These are phyloP conservation scores for Rhododendron kiyosumense DNA, from an alignment of 148 eudicot species.

Conservation along the genomic window DNA sequence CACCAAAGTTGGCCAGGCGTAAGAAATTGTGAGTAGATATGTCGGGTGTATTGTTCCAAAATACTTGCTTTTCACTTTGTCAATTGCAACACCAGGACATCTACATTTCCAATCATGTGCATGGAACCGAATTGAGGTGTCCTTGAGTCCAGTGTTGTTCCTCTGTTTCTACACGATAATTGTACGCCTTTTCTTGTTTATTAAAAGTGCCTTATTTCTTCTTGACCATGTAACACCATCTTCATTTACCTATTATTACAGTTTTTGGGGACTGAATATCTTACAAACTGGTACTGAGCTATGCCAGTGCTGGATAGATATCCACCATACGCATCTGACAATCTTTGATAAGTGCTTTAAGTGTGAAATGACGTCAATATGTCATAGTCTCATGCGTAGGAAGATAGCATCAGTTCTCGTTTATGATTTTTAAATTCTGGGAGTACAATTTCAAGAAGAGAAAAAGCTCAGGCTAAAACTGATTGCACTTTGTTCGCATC, in stretches of 20 bases:
- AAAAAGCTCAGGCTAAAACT: background rate
- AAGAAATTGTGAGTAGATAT: conserved; percentile 57
- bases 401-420: background rate
- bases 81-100: background rate
- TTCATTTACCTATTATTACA: background rate
- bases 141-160: background rate
- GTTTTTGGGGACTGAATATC: background rate
- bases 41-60: background rate
- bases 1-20: conserved; percentile 57
- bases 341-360: background rate
- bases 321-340: background rate
- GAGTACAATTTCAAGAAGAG: background rate
- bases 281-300: background rate
- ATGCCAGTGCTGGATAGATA: background rate
- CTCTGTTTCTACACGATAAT: background rate
- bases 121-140: background rate
- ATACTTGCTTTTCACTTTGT: background rate
- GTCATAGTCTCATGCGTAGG: background rate
- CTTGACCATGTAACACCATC: background rate
- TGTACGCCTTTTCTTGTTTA: background rate
- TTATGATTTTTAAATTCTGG: background rate
- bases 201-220: background rate
- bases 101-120: conserved; percentile 2
- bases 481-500: background rate
- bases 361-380: background rate